A percentile compares a stretch with the other conserved stretches of the same genome.
Evolutionary conservation across 2,329 filamentous ascomycete genomes (phyloP).

Genomic region (Whalleya microplaca): DNA sequence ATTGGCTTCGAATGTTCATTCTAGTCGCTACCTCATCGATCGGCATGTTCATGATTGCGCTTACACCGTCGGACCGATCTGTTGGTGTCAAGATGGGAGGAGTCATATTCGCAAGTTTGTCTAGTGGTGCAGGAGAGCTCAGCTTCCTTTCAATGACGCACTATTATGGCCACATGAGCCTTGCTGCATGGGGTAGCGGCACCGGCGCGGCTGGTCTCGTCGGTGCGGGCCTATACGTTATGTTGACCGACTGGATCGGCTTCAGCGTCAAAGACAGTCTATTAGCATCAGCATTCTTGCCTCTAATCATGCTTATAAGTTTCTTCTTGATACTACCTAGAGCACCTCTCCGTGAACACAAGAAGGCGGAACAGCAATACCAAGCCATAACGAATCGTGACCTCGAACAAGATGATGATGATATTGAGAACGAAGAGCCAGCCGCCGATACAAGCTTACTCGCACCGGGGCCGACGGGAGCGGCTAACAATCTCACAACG

Average conservation of each 20-base stretch:
- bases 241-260: slow-evolving; percentile 79
- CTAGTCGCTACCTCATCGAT: slow-evolving; percentile 76
- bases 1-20: slow-evolving; percentile 71
- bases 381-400: slow-evolving; percentile 52
- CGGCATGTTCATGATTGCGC: slow-evolving; percentile 88
- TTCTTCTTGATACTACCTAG: slow-evolving; percentile 83
- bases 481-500: slow-evolving; percentile 45
- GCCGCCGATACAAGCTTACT: slow-evolving; percentile 54
- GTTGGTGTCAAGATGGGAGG: slow-evolving; percentile 79
- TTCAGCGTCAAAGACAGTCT: slow-evolving; percentile 76
- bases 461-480: slow-evolving; percentile 45
- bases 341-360: slow-evolving; percentile 60
- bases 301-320: slow-evolving; percentile 78
- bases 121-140: slow-evolving; percentile 84
- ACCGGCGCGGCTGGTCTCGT: slow-evolving; percentile 88
- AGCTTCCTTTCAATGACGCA: slow-evolving; percentile 91
- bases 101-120: slow-evolving; percentile 82
- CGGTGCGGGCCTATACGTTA: slow-evolving; percentile 85
- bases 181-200: slow-evolving; percentile 91
- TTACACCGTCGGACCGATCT: slow-evolving; percentile 69
- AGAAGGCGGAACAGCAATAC: slow-evolving; percentile 55
- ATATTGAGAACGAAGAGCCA: slow-evolving; percentile 41
- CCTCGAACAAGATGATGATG: slow-evolving; percentile 41
- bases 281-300: slow-evolving; percentile 77
- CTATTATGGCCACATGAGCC: slow-evolving; percentile 84